A percentile compares a stretch with the other conserved stretches of the same genome.
phyloP scores from a whole-genome alignment of 805 yeast species.

The Maudiozyma bulderi region DNA sequence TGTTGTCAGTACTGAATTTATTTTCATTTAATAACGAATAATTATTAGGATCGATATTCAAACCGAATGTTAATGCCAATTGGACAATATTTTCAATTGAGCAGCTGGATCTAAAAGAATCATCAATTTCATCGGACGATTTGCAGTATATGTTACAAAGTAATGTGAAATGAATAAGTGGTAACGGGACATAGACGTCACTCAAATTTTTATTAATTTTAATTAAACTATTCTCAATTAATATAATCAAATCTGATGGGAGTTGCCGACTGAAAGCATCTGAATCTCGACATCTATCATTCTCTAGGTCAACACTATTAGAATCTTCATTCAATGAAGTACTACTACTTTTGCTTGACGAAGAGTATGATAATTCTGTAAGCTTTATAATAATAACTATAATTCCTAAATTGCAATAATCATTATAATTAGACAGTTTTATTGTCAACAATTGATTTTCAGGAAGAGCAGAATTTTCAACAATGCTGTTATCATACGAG shows the following conservation, averaged over 20 bases:
- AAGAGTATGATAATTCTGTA: neutral
- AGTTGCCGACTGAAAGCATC: constrained; percentile 19
- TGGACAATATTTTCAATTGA: constrained; percentile 47
- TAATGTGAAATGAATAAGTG: constrained; percentile 41
- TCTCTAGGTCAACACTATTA: constrained; percentile 2
- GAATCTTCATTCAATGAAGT: neutral
- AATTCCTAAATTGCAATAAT: constrained; percentile 2
- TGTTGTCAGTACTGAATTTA: neutral
- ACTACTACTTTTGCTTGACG: neutral
- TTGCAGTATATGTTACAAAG: constrained; percentile 45
- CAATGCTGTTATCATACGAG: neutral
- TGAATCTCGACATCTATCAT: constrained; percentile 2
- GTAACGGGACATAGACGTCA: neutral
- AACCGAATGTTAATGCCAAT: constrained; percentile 56
- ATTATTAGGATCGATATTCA: constrained; percentile 56
- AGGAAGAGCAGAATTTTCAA: neutral
- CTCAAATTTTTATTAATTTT: neutral
- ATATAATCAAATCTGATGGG: constrained; percentile 24
- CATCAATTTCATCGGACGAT: constrained; percentile 46
- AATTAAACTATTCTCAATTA: constrained; percentile 30
- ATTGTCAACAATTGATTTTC: neutral
- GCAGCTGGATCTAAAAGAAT: constrained; percentile 44
- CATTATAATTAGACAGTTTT: neutral
- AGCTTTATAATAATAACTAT: neutral
- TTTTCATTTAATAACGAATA: neutral